Percentiles rank a stretch among this genome's conserved stretches.
These are phyloP conservation scores for Alternaria panax DNA, from an alignment of 2,329 filamentous ascomycete genomes.

Conservation along the genomic window DNA sequence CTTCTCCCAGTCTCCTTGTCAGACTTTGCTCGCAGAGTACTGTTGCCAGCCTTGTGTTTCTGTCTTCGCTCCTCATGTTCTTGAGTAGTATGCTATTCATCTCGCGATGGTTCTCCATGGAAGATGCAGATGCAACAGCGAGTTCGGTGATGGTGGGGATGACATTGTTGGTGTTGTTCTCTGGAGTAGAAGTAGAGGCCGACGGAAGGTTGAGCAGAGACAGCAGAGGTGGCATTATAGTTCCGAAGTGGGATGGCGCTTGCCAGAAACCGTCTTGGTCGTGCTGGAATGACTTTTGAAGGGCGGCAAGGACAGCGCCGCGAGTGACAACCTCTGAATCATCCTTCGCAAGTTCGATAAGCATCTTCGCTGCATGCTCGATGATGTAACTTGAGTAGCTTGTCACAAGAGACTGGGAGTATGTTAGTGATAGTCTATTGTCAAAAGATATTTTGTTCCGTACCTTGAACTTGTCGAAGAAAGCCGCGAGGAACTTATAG, in stretches of 20 bases:
- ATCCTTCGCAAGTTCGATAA: slow-evolving; percentile 53
- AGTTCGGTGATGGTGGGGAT: slow-evolving; percentile 81
- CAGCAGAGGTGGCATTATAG: slow-evolving; percentile 73
- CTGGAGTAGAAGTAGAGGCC: slow-evolving; percentile 18
- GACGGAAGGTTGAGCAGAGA: slow-evolving; percentile 60
- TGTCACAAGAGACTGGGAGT: slow-evolving; percentile 78
- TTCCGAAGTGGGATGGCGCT: slow-evolving; percentile 82
- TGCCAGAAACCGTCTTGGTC: slow-evolving; percentile 98
- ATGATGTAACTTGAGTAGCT: slow-evolving; percentile 87
- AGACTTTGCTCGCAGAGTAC: slow-evolving; percentile 82
- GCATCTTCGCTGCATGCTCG: slow-evolving; percentile 73
- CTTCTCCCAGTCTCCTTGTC: slow-evolving; percentile 83
- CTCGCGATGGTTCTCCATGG: slow-evolving; percentile 87
- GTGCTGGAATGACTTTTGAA: slow-evolving; percentile 80
- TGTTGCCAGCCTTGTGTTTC: slow-evolving; percentile 78
- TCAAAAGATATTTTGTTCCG: slow-evolving; percentile 14
- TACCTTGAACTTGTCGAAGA: slow-evolving; percentile 83
- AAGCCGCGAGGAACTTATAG: slow-evolving; percentile 79
- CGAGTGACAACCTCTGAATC: slow-evolving; percentile 67
- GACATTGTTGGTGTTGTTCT: slow-evolving; percentile 59
- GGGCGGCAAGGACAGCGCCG: slow-evolving; percentile 72
- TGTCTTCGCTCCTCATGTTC: slow-evolving; percentile 76
- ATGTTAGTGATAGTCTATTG: slow-evolving; percentile 21
- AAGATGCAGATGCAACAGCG: slow-evolving; percentile 78
- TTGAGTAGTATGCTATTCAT: slow-evolving; percentile 81